phyloP scores from a whole-genome alignment of 495 filamentous ascomycete species.

The Xylaria scruposa region DNA sequence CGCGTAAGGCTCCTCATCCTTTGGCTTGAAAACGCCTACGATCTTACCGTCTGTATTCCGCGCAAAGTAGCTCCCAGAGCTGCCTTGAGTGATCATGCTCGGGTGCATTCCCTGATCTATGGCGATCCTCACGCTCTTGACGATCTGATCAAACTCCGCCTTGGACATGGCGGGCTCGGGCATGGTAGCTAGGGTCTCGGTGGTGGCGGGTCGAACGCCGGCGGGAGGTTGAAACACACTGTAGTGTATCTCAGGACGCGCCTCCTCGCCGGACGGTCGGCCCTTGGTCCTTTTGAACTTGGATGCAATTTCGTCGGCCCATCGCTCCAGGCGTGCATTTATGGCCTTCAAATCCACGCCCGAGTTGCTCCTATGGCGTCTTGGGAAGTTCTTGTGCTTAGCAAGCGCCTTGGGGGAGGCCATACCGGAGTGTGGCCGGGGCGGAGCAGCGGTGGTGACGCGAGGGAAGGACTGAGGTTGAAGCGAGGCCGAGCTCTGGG shows the following conservation, averaged over 20 bases:
- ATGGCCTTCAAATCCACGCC: slow-evolving; percentile 98
- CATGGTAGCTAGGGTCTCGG: slow-evolving; percentile 70
- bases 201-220: slow-evolving; percentile 75
- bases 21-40: slow-evolving; percentile 98
- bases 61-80: slow-evolving; percentile 97
- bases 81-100: slow-evolving; percentile 94
- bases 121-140: slow-evolving; percentile 87
- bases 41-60: slow-evolving; percentile 89
- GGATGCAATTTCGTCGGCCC: slow-evolving; percentile 97
- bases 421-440: slow-evolving; percentile 67
- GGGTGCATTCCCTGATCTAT: slow-evolving; percentile 94
- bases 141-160: slow-evolving; percentile 81
- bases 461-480: slow-evolving; percentile 69
- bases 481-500: slow-evolving; percentile 58
- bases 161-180: slow-evolving; percentile 68
- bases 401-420: slow-evolving; percentile 51
- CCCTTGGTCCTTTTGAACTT: slow-evolving; percentile 90
- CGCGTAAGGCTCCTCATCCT: slow-evolving; percentile 97
- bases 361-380: slow-evolving; percentile 76
- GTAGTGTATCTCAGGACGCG: slow-evolving; percentile 93
- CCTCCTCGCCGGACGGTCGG: slow-evolving; percentile 77
- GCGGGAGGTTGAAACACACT: slow-evolving; percentile 94
- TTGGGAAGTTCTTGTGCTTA: slow-evolving; percentile 53
- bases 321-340: slow-evolving; percentile 92
- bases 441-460: slow-evolving; percentile 71